phyloP scores from a whole-genome alignment of 371 early-diverging fungal species.

The Syncephalastrum racemosum region DNA sequence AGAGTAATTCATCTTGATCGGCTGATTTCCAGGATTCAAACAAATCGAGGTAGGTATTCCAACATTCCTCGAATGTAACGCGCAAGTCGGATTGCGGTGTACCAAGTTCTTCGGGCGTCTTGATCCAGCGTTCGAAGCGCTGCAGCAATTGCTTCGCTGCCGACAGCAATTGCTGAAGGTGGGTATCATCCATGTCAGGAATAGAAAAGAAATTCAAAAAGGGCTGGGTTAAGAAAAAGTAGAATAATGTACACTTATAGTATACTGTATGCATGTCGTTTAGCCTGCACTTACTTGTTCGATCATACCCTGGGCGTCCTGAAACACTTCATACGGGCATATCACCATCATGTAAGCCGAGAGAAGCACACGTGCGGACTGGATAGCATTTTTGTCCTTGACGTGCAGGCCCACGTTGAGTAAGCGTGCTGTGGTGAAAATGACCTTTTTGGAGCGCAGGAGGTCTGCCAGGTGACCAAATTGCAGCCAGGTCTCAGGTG shows the following conservation, averaged over 20 bases:
- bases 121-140: slow-evolving; percentile 58
- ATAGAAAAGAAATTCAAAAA: slow-evolving; percentile 7
- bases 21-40: slow-evolving; percentile 74
- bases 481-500: slow-evolving; percentile 24
- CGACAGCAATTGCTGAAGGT: slow-evolving; percentile 34
- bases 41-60: slow-evolving; percentile 55
- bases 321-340: slow-evolving; percentile 62
- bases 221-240: slow-evolving; percentile 7
- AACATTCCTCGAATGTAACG: slow-evolving; percentile 44
- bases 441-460: slow-evolving; percentile 33
- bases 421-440: slow-evolving; percentile 31
- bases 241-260: slow-evolving; percentile 6
- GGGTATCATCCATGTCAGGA: slow-evolving; percentile 10
- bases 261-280: slow-evolving; percentile 2
- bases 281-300: slow-evolving; percentile 55
- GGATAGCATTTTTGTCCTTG: slow-evolving; percentile 33
- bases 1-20: slow-evolving; percentile 62
- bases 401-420: slow-evolving; percentile 27
- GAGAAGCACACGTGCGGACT: slow-evolving; percentile 60
- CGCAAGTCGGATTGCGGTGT: slow-evolving; percentile 26
- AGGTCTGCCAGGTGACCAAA: slow-evolving; percentile 32
- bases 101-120: slow-evolving; percentile 12
- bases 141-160: slow-evolving; percentile 50
- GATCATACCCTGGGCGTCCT: slow-evolving; percentile 39
- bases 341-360: slow-evolving; percentile 69